Base-by-base conservation (phyloP, 495 filamentous ascomycete species). In the Talaromyces wortmannii region DNA sequence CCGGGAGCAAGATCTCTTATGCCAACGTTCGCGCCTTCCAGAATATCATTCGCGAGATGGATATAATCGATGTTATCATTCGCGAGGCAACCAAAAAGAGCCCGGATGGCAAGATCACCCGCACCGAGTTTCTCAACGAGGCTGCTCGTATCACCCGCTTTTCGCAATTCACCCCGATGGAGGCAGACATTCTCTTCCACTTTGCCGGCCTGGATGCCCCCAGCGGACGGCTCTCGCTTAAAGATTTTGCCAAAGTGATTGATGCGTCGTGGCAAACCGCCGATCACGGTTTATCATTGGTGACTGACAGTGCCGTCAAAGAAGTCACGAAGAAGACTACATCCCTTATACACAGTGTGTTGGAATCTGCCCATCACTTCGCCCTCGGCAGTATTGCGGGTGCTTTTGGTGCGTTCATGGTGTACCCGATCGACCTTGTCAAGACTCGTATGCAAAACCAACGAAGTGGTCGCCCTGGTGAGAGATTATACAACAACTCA, bases 371-470 rank as follows among this genome's bases (percentile, higher is more conserved):
- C 4, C 92, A 95, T 64, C 91, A 92, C 69, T 98, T 98, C 62
- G 82, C 77, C 0, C 81, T 98, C 3, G 94, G 94, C 40, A 89
- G 87, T 69, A 61, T 94, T 58, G 94, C 95, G 10, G 94, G 94
- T 67, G 94, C 94, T 17, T 98, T 97, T 62, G 94, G 94, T 63
- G 94, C 94, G 12, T 97, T 97, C 68, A 95, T 97, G 86, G 94
- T 98, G 43, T 98, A 98, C 69, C 94, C 94, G 29, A 97, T 98
- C 68, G 94, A 98, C 72, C 76, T 98, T 46, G 94, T 98, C 58
- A 98, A 98, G 82, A 98, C 94, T 7, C 84, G 94, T 33, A 91
- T 98, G 91, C 94, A 98, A 69, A 98, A 97, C 73, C 94, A 98
- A 73, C 82, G 94, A 51, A 83, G 81, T 32, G 80, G 77, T 15